Percentiles rank a stretch among this genome's conserved stretches.
Conservation (phyloP, 192 early-diverging fungal genomes). For the Gamsiella multidivaricata region DNA sequence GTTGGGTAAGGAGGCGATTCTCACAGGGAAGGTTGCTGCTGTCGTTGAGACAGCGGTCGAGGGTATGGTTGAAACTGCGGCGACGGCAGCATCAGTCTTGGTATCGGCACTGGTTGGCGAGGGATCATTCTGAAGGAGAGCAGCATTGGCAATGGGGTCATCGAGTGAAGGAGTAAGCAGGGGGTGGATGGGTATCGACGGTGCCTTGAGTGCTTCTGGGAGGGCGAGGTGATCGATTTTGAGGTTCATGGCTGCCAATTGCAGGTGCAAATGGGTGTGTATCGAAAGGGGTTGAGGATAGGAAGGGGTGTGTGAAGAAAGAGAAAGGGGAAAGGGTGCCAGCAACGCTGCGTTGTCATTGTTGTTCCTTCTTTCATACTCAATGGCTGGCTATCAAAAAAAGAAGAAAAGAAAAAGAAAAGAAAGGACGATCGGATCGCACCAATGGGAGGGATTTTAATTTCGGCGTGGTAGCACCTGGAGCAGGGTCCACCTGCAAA, state of each 20-base stretch:
- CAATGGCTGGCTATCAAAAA: not conserved
- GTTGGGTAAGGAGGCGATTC: conserved; percentile 20
- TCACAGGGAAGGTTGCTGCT: conserved; percentile 11
- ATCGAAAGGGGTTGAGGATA: too few species aligned
- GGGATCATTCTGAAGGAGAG: not conserved
- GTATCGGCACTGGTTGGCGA: not conserved
- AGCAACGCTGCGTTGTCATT: not conserved
- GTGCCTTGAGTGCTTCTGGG: not conserved
- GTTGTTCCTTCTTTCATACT: not conserved
- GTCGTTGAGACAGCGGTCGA: too few species aligned
- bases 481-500: too few species aligned
- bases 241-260: not conserved
- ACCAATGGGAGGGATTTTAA: not conserved
- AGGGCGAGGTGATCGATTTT: not conserved
- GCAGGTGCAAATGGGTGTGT: too few species aligned
- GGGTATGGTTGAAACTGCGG: not conserved
- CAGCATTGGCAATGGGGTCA: not conserved
- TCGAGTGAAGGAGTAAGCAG: conserved; percentile 12
- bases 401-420: conserved; percentile 9
- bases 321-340: not conserved
- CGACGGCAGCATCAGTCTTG: not conserved
- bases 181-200: conserved; percentile 12
- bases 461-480: not conserved
- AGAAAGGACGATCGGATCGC: too few species aligned
- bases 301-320: not conserved